phyloP scores from a whole-genome alignment of 495 filamentous ascomycete species.

The Penicillium nucicola region DNA sequence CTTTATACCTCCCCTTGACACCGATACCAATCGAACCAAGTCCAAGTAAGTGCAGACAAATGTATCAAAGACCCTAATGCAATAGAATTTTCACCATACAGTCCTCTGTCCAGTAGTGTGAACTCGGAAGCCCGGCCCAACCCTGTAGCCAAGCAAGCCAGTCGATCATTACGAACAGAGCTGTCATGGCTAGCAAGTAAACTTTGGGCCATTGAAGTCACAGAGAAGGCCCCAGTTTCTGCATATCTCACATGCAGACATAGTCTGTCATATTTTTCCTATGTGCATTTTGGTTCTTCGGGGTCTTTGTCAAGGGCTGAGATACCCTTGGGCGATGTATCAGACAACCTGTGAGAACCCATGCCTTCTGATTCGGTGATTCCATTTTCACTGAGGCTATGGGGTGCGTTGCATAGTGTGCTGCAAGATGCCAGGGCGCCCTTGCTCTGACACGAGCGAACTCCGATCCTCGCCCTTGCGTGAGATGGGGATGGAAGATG shows the following conservation, averaged over 20 bases:
- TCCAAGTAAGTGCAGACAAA: no score
- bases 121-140: constrained; percentile 3
- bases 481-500: constrained; percentile 13
- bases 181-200: constrained; percentile 11
- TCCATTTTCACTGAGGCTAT: no score
- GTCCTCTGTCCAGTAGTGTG: background rate
- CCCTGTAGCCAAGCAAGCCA: constrained; percentile 5
- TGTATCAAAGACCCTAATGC: no score
- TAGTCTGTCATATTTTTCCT: constrained; percentile 13
- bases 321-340: background rate
- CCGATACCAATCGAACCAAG: no score
- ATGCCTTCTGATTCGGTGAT: no score
- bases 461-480: constrained; percentile 3
- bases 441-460: constrained; percentile 2
- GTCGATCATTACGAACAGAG: constrained; percentile 20
- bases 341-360: background rate
- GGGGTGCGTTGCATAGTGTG: background rate
- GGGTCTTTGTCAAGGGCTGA: no score
- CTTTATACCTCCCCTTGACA: no score
- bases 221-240: constrained; percentile 2
- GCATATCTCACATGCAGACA: constrained; percentile 22
- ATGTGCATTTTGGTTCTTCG: no score
- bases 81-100: no score
- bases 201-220: constrained; percentile 1
- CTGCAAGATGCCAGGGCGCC: constrained; percentile 9